Conservation (phyloP, 1,284 basidiomycete genomes). For the Hemileia vastatrix region DNA sequence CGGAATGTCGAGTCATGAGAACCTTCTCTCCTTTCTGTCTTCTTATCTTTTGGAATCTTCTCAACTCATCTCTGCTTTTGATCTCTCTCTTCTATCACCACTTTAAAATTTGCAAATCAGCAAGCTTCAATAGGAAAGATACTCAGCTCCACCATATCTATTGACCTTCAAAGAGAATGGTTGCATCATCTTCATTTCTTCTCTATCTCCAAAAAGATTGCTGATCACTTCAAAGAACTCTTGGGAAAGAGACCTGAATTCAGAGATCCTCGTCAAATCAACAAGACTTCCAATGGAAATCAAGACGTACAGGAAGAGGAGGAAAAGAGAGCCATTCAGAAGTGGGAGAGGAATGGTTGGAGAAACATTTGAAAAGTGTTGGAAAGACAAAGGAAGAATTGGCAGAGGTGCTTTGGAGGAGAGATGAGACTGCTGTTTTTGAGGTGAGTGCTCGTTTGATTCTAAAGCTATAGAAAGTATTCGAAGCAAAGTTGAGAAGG, state of each 20-base stretch:
- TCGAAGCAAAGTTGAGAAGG: no score
- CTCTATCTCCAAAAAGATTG: constrained; percentile 64
- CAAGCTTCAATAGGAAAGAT: constrained; percentile 52
- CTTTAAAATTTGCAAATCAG: constrained; percentile 56
- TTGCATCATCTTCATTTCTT: constrained; percentile 91
- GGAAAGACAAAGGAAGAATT: constrained; percentile 64
- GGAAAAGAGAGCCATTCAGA: constrained; percentile 55
- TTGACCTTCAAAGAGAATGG: constrained; percentile 96
- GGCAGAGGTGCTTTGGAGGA: constrained; percentile 65
- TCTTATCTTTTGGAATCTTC: constrained; percentile 4
- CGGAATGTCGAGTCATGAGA: no score
- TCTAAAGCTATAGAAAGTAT: not conserved
- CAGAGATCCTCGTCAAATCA: constrained; percentile 28
- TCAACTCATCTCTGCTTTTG: not conserved
- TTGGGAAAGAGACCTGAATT: constrained; percentile 52
- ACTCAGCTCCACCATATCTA: constrained; percentile 70
- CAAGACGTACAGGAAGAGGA: constrained; percentile 11
- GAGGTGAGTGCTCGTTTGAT: constrained; percentile 55
- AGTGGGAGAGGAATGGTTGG: constrained; percentile 72
- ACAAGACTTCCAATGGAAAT: constrained; percentile 39
- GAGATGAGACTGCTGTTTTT: constrained; percentile 77
- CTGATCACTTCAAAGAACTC: constrained; percentile 88
- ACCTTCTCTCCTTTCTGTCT: no score
- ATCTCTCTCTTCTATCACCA: constrained; percentile 6
- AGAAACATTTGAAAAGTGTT: constrained; percentile 57